Percentiles rank a stretch among this genome's conserved stretches.
These are phyloP conservation scores for Flaveria trinervia DNA, from an alignment of 129 eudicot species.

Conservation along the genomic window DNA sequence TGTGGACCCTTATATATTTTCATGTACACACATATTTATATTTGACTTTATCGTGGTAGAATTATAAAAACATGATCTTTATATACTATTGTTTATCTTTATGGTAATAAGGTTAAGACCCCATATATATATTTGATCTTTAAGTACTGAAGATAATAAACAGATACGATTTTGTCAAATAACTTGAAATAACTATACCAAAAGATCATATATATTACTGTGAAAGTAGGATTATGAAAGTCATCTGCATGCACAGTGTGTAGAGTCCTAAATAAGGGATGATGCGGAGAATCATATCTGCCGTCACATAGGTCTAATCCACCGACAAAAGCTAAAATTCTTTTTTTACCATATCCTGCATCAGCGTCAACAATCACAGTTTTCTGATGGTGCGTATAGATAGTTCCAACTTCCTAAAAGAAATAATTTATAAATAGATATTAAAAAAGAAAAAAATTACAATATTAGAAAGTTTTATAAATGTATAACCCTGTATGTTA, in stretches of 20 bases:
- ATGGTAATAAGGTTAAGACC: not conserved
- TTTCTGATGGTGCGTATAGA: conserved; percentile 96
- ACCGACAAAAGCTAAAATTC: conserved; percentile 79
- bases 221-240: conserved; percentile 81
- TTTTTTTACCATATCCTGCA: conserved; percentile 79
- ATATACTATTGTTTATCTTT: not conserved
- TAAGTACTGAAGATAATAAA: not conserved
- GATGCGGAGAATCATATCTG: conserved; percentile 85
- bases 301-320: conserved; percentile 95
- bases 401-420: conserved; percentile 69
- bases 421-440: not conserved
- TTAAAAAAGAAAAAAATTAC: not conserved
- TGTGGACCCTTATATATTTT: too few relatives aligned
- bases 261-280: conserved; percentile 71
- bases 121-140: not conserved
- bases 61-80: too few relatives aligned
- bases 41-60: not conserved
- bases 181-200: not conserved
- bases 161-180: not conserved
- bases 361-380: conserved; percentile 91
- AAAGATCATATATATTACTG: conserved; percentile 40
- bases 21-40: too few relatives aligned
- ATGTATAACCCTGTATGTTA: conserved; percentile 1
- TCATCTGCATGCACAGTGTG: conserved; percentile 78
- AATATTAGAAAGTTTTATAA: not conserved